Percentiles rank a stretch among this genome's conserved stretches.
Conservation (phyloP, 441 rosid species). For the Biscutella laevigata region DNA sequence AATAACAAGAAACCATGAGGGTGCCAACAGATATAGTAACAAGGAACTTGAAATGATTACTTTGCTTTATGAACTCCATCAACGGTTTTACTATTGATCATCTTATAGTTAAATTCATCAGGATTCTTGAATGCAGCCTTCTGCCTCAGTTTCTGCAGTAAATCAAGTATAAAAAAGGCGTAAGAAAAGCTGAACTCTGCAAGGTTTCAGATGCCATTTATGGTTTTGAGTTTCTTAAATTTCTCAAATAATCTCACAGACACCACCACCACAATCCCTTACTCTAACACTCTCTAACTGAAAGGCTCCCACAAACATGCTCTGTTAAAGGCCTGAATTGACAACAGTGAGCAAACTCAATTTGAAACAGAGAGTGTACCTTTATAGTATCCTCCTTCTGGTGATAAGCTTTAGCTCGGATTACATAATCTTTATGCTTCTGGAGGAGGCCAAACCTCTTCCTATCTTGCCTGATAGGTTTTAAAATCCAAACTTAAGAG, state of each 20-base stretch:
- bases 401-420: conserved; percentile 73
- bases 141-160: conserved; percentile 59
- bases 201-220: neutral
- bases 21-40: neutral
- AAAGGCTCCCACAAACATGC: too few species aligned
- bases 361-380: conserved; percentile 23
- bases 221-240: neutral
- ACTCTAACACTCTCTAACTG: neutral
- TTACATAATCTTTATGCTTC: conserved; percentile 85
- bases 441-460: conserved; percentile 72
- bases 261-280: neutral
- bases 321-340: neutral
- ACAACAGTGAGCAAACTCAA: neutral
- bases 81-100: conserved; percentile 54
- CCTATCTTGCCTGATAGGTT: conserved; percentile 46
- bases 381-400: conserved; percentile 50
- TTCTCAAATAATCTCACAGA: neutral
- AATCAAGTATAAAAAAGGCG: neutral
- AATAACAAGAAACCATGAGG: neutral
- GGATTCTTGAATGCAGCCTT: conserved; percentile 84
- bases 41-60: conserved; percentile 29
- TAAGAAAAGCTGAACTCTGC: neutral
- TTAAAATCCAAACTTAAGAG: neutral
- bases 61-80: conserved; percentile 53
- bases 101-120: conserved; percentile 79